Evolutionary conservation across 169 alveolate species (phyloP).

Genomic region (Theileria annulata): DNA sequence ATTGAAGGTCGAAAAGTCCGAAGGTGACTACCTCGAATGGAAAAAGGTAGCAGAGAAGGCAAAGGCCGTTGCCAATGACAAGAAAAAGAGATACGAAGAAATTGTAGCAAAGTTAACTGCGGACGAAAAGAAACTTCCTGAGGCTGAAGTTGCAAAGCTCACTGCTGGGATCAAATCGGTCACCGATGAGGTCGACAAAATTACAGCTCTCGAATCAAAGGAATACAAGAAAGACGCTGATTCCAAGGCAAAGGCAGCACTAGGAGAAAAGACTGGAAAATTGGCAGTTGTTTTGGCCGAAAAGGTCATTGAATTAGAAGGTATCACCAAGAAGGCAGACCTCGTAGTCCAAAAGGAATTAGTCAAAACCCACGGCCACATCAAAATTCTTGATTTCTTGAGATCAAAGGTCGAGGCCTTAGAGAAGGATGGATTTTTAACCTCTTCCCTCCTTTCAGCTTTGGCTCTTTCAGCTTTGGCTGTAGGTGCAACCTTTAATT

Average conservation of each 20-base stretch:
- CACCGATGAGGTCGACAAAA: constrained; percentile 10
- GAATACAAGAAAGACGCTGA: not conserved
- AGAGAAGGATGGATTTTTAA: not conserved
- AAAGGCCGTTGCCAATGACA: not conserved
- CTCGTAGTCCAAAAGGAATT: not conserved
- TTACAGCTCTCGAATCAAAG: not conserved
- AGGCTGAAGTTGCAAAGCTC: constrained; percentile 6
- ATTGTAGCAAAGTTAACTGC: not conserved
- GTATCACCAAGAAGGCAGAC: not conserved
- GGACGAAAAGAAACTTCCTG: not conserved
- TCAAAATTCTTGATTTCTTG: constrained; percentile 5
- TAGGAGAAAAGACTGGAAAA: not conserved
- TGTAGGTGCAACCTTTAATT: constrained; percentile 6
- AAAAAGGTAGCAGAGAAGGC: constrained; percentile 22
- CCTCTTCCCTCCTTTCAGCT: constrained; percentile 1
- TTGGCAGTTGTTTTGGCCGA: not conserved
- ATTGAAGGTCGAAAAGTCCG: not conserved
- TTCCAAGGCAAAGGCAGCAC: constrained; percentile 4
- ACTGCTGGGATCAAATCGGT: not conserved
- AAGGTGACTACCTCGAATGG: constrained; percentile 30
- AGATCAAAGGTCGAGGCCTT: constrained; percentile 14
- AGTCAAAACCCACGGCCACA: not conserved
- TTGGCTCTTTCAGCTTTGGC: constrained; percentile 21
- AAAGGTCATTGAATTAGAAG: not conserved
- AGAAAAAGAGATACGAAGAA: not conserved